Conservation (phyloP, 1,139 yeast genomes). For the Kodamaea arcana region DNA sequence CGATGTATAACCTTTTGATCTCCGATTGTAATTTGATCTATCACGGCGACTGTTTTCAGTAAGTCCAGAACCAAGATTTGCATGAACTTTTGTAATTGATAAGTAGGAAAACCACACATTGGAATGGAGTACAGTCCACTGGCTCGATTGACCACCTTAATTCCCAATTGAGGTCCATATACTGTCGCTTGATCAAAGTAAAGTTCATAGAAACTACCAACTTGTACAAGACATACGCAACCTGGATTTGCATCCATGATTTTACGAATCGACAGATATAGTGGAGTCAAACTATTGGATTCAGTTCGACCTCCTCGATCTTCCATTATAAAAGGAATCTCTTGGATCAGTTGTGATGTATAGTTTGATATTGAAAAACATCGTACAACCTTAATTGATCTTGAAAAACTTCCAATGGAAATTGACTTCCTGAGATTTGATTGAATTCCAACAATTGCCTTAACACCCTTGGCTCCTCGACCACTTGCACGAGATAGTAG, state of each 20-base stretch:
- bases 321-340: constrained; percentile 19
- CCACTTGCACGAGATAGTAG: too few relatives aligned
- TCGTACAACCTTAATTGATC: too few relatives aligned
- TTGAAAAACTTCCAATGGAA: too few relatives aligned
- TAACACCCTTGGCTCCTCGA: too few relatives aligned
- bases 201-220: constrained; percentile 84
- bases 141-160: constrained; percentile 41
- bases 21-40: constrained; percentile 57
- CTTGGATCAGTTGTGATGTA: too few relatives aligned
- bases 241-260: constrained; percentile 50
- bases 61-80: constrained; percentile 67
- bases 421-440: too few relatives aligned
- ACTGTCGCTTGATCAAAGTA: constrained; percentile 83
- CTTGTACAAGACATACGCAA: constrained; percentile 79
- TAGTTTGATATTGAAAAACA: too few relatives aligned
- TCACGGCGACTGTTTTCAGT: constrained; percentile 70
- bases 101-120: constrained; percentile 89
- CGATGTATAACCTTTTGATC: constrained; percentile 48
- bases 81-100: constrained; percentile 68
- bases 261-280: constrained; percentile 32
- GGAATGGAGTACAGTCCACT: constrained; percentile 53
- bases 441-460: too few relatives aligned
- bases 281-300: constrained; percentile 30
- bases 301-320: constrained; percentile 40
- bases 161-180: constrained; percentile 67